Evolutionary conservation across 2,329 filamentous ascomycete species (phyloP), one percentile per base, ranked within the genome.

Genomic region (Alternaria brassicicola): DNA sequence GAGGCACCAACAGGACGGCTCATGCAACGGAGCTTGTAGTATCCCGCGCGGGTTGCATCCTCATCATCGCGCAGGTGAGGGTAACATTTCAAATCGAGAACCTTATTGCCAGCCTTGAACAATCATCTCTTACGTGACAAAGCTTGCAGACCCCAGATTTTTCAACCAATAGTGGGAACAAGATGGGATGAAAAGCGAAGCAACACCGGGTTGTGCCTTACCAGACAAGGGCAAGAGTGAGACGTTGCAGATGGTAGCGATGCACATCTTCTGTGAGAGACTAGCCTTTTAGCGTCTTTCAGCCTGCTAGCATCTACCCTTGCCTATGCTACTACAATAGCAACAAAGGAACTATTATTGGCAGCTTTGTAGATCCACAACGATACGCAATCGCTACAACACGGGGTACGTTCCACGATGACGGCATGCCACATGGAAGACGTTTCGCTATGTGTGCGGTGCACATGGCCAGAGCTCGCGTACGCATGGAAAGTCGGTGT

Each of bases 331-430:
- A 47, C 30, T 31, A 47, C 13, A 47, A 47, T 47, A 47, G 43
- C 19, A 47, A 33, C 43, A 47, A 47, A 35, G 17, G 23, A 19
- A 47, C 43, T 47, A 47, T 47, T 47, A 35, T 47, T 33, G 43
- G 43, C 21, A 47, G 43, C 43, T 4, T 33, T n/a, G 8, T 15
- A 35, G 19, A 33, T 23, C 30, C 28, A 23, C 28, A 13, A 15
- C 4, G 6, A 31, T 21, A 31, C 43, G 12, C 28, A 33, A 33
- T 33, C 13, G 43, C 13, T 47, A 10, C 39, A 23, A 47, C 31
- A 25, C 43, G 43, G 33, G 30, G 19, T 33, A 33, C 8, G 43
- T 47, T n/a, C 28, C 30, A 19, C 30, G 19, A 47, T 47, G 43
- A 30, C 43, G 43, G 43, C 25, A 33, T 12, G 19, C 5, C 23